Evolutionary conservation across 2,329 filamentous ascomycete genomes (phyloP), one percentile per base, ranked within the genome.

Genomic region (Epichloe aotearoae): DNA sequence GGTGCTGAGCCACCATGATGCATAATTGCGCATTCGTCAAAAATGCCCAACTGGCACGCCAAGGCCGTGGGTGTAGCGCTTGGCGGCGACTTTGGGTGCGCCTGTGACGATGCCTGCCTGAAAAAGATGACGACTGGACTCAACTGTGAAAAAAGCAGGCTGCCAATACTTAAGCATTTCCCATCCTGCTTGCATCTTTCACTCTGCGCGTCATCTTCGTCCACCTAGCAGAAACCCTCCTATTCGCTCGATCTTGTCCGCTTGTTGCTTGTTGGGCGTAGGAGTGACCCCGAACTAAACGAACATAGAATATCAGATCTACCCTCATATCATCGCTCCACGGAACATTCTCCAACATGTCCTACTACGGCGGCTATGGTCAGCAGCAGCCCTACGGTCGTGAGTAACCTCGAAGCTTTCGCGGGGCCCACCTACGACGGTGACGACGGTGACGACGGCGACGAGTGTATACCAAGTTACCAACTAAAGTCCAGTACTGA

Each of bases 331-430:
- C 5, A 14, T 46, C 17, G 43, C 43, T n/a, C 11, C 19, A 26
- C 37, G 17, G 14, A 36, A 10, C 15, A 14, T 45, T 39, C 2
- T 5, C 23, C 45, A 38, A 19, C 56, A 69, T 69, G 66, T 66
- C 66, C 48, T 67, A 69, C 52, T 64, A 61, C 46, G 57, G 58
- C 52, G 58, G 58, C 53, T 59, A 61, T 49, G 56, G 57, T 36
- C 60, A 58, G 36, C 47, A 49, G 40, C 40, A 40, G 54, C 57
- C 60, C 38, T 61, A 62, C 54, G 66, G 67, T 57, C 67, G 67
- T 69, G 50, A 63, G 67, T 68, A 45, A 20, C 33, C 5, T 17
- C 12, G n/a, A 30, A 33, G 20, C 12, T 36, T 26, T 8, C 8
- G 38, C 46, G 10, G 20, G 15, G 50, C 33, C 38, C 23, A 15